These are phyloP conservation scores for Globisporangium radiosum DNA, from an alignment of 352 stramenopile genomes.

Conservation along the genomic window DNA sequence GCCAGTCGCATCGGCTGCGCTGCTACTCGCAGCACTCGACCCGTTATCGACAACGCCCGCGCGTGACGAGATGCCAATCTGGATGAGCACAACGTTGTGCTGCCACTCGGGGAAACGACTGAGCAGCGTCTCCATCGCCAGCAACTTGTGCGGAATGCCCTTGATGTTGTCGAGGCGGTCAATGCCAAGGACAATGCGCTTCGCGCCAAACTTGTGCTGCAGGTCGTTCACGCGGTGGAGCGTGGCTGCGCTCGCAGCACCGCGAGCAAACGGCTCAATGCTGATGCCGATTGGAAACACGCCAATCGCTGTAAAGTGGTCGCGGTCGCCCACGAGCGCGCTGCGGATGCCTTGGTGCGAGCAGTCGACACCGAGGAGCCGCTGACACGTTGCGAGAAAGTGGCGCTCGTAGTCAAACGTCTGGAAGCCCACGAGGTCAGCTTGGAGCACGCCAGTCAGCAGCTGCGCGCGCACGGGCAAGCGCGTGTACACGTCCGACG, in stretches of 20 bases:
- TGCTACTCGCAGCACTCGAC: background rate
- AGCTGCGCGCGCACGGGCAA: conserved; percentile 74
- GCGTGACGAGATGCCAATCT: conserved; percentile 94
- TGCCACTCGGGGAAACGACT: conserved; percentile 87
- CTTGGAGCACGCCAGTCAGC: conserved; percentile 70
- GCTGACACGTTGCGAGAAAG: conserved; percentile 80
- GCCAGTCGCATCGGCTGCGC: conserved; percentile 1
- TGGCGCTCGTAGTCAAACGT: conserved; percentile 89
- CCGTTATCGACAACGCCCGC: conserved; percentile 29
- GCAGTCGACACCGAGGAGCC: conserved; percentile 60
- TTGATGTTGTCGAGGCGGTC: conserved; percentile 88
- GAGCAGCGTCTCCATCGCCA: conserved; percentile 85
- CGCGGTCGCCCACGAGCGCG: conserved; percentile 40
- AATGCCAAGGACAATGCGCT: conserved; percentile 79
- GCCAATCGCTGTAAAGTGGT: conserved; percentile 85
- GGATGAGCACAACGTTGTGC: conserved; percentile 92
- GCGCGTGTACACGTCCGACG: conserved; percentile 81
- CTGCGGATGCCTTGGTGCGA: conserved; percentile 75
- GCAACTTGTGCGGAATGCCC: conserved; percentile 84
- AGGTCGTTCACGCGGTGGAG: conserved; percentile 65
- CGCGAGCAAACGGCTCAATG: conserved; percentile 71
- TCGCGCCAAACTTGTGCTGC: conserved; percentile 70
- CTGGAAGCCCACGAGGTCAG: conserved; percentile 83
- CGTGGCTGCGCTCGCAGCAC: conserved; percentile 43
- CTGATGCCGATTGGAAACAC: conserved; percentile 86